phyloP scores from a whole-genome alignment of 495 filamentous ascomycete species.

The Tuber borchii region DNA sequence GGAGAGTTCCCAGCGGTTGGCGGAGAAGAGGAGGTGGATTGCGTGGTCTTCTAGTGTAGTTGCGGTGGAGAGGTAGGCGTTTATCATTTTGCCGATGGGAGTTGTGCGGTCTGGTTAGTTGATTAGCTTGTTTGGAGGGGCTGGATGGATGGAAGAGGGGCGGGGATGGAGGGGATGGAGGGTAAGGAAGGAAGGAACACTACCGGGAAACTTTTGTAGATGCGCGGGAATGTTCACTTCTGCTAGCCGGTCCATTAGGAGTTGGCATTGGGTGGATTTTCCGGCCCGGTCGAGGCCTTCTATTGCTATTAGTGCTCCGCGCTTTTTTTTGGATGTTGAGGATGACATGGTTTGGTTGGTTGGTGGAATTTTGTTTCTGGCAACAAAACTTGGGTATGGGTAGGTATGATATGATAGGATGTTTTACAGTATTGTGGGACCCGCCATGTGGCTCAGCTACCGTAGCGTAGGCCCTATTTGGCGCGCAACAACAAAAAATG shows the following conservation, averaged over 20 bases:
- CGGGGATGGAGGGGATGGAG: slow-evolving; percentile 77
- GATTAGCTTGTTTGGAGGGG: slow-evolving; percentile 79
- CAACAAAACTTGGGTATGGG: neutral
- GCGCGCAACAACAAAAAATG: no score
- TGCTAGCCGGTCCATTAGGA: slow-evolving; percentile 59
- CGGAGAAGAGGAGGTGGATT: slow-evolving; percentile 91
- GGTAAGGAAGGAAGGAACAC: slow-evolving; percentile 56
- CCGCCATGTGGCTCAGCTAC: neutral
- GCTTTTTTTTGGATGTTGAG: slow-evolving; percentile 36
- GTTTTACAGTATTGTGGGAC: neutral
- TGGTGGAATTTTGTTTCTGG: neutral
- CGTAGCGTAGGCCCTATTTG: no score
- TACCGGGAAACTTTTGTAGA: slow-evolving; percentile 85
- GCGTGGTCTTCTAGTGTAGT: slow-evolving; percentile 78
- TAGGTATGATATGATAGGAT: no score
- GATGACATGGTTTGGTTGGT: slow-evolving; percentile 12
- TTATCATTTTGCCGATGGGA: slow-evolving; percentile 82
- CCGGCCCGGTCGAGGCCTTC: slow-evolving; percentile 92
- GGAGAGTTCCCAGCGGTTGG: slow-evolving; percentile 83
- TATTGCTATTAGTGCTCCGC: slow-evolving; percentile 77
- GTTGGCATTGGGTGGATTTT: slow-evolving; percentile 87
- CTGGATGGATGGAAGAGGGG: no score
- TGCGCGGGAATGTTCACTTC: slow-evolving; percentile 58
- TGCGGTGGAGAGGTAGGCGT: slow-evolving; percentile 70
- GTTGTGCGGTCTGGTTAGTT: slow-evolving; percentile 78